These are phyloP conservation scores for Lyophyllum shimeji DNA, from an alignment of 768 basidiomycete genomes.

Conservation along the genomic window DNA sequence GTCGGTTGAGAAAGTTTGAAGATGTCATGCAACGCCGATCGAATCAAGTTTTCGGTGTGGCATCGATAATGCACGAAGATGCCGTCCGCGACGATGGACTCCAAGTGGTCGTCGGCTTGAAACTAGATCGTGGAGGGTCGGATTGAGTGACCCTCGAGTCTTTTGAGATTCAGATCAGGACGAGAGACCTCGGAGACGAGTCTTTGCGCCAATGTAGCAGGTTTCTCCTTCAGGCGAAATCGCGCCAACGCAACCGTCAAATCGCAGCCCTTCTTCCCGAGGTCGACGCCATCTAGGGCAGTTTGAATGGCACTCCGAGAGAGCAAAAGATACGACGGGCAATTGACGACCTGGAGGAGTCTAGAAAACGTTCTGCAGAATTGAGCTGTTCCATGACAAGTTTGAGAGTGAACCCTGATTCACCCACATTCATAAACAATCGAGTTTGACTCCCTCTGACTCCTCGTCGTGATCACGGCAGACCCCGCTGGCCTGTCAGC, in stretches of 20 bases:
- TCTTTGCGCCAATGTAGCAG: constrained; percentile 1
- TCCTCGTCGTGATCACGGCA: too few species aligned
- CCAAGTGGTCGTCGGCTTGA: constrained; percentile 6
- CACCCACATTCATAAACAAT: not conserved
- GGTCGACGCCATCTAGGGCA: constrained; percentile 62
- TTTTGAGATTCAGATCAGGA: not conserved
- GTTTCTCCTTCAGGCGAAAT: constrained; percentile 8
- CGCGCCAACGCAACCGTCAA: constrained; percentile 85
- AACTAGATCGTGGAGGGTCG: not conserved
- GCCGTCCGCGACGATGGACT: constrained; percentile 8
- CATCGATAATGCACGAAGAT: constrained; percentile 11
- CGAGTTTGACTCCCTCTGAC: not conserved
- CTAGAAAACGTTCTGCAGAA: not conserved
- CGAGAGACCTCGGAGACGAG: constrained; percentile 4
- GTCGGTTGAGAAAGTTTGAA: constrained; percentile 52
- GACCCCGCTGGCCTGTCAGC: too few species aligned
- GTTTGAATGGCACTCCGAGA: constrained; percentile 12
- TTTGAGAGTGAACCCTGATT: not conserved
- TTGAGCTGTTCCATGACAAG: not conserved
- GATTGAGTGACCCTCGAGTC: not conserved
- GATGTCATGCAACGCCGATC: constrained; percentile 24
- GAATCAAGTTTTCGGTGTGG: constrained; percentile 6
- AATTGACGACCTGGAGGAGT: constrained; percentile 1
- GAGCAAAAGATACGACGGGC: constrained; percentile 4
- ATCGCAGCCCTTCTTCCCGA: constrained; percentile 89